Base-by-base conservation (phyloP, 2,329 filamentous ascomycete species). In the Stylonectria norvegica region DNA sequence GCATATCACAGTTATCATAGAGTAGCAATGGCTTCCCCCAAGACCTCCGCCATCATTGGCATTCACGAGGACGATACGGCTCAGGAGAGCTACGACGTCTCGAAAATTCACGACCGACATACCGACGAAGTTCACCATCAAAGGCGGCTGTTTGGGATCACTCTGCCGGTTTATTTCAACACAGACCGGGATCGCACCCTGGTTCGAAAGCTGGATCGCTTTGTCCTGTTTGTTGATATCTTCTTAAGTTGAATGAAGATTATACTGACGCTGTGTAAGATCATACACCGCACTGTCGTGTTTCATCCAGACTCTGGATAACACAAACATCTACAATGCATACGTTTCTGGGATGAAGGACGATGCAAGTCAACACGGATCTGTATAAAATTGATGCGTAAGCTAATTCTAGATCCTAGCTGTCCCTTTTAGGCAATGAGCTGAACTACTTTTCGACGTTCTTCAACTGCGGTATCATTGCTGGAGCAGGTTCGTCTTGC, bases 271-370 rank as follows among this genome's bases (percentile, higher is more conserved):
- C 20, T 4, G 2, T 8, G 1, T 20, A 12, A 45, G 42, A 19
- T 29, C 34, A 10, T 45, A 45, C 12, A 45, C 42, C 11, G 42
- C 42, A 1, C 39, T 45, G 3, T 45, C 39, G 3, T 45, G 39
- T 16, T 45, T 45, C 18, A 45, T 45, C 23, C 43, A 45, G 22
- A 45, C 39, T 2, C n/a, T 45, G 18, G 43, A 45, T 10, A 42
- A 45, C 11, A 45, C 43, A 18, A 45, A 45, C 18, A 45, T 45
- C 14, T 33, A 2, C 11, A 49, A 49, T 29, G 46, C 43, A 2
- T 49, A 43, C 27, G 46, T 49, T 0, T 43, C 39, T 19, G 43
- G 46, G 12, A 49, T 49, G 46, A 22, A 47, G 12, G 40, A 49
- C 11, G 46, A 49, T 17, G 43, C 39, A 19, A 35, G 37, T n/a